Evolutionary conservation across 2,329 filamentous ascomycete species (phyloP), one percentile per base, ranked within the genome.

Genomic region (Trichoderma arundinaceum): DNA sequence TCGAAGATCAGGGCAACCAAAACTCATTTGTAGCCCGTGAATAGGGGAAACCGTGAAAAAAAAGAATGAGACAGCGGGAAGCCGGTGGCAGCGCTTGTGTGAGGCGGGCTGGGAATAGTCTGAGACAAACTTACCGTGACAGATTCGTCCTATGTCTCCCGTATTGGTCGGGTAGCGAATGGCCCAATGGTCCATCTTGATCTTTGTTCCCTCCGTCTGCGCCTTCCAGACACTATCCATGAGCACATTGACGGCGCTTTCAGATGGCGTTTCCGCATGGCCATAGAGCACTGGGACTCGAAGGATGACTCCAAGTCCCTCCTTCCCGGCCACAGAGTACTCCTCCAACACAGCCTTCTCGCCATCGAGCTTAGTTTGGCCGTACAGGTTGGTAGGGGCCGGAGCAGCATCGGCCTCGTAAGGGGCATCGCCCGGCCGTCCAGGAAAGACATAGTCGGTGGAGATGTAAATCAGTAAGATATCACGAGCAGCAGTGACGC

Each of bases 211-310:
- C 43, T 82, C 79, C 57, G 88, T 85, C 74, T 94, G 90, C 0
- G 88, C 85, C 75, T 91, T 91, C 86, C 87, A 90, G 7, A 97
- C 83, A 0, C 84, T 81, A 61, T 94, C 91, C 78, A 97, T 85
- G 54, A 97, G 82, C 0, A 89, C 83, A 73, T 97, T 96, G 51
- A 96, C 86, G 0, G 94, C 92, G 72, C 91, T 95, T 78, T 97
- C 92, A 3, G 85, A 82, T 2, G 89, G 84, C 51, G 78, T 84
- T 70, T 92, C 85, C 0, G 88, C 88, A n/a, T 88, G 81, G 1
- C 93, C 94, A 74, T 97, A 97, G 15, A 97, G 81, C 15, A 97
- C 88, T 0, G 93, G 93, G 5, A 97, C 91, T 13, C 92, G 85
- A 58, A 97, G 81, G 5, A 94, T 87, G 0, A 94, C 83, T 0